phyloP scores from a whole-genome alignment of 2,329 filamentous ascomycete genomes.

The Myriangium duriaei region DNA sequence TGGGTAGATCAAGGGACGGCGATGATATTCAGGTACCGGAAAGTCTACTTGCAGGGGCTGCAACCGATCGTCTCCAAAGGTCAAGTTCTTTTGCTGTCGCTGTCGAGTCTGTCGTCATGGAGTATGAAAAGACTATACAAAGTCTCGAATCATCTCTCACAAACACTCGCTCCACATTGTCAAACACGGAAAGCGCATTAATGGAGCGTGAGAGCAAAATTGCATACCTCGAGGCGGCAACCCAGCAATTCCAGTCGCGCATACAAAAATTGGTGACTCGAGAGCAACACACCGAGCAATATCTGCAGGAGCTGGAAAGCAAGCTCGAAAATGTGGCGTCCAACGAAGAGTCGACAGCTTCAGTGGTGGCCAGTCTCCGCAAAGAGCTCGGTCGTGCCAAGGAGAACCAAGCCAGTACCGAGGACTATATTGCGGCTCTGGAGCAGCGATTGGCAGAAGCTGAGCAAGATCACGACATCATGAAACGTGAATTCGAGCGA shows the following conservation, averaged over 20 bases:
- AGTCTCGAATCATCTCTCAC: slow-evolving; percentile 82
- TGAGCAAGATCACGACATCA: slow-evolving; percentile 88
- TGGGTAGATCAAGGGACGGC: slow-evolving; percentile 72
- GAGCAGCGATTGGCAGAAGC: slow-evolving; percentile 92
- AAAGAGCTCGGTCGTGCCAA: slow-evolving; percentile 81
- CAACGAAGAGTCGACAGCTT: slow-evolving; percentile 84
- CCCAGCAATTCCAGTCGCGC: slow-evolving; percentile 74
- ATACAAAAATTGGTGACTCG: slow-evolving; percentile 89
- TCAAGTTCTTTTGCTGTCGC: slow-evolving; percentile 94
- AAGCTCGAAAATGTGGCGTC: slow-evolving; percentile 83
- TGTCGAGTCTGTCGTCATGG: slow-evolving; percentile 88
- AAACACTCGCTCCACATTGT: slow-evolving; percentile 70
- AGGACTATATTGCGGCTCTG: slow-evolving; percentile 94
- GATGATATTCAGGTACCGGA: slow-evolving; percentile 38
- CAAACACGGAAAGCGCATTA: slow-evolving; percentile 71
- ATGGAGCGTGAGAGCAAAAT: slow-evolving; percentile 90
- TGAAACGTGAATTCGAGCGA: slow-evolving; percentile 92
- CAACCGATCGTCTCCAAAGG: slow-evolving; percentile 77
- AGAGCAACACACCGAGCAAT: slow-evolving; percentile 81
- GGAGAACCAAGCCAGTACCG: slow-evolving; percentile 79
- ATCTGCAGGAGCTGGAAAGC: slow-evolving; percentile 80
- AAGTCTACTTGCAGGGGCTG: slow-evolving; percentile 45
- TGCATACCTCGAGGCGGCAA: slow-evolving; percentile 84
- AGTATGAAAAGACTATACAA: slow-evolving; percentile 98
- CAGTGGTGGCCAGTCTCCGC: slow-evolving; percentile 72